These are phyloP conservation scores for Hypocreales sp. DNA, from an alignment of 2,329 filamentous ascomycete species.

Conservation along the genomic window DNA sequence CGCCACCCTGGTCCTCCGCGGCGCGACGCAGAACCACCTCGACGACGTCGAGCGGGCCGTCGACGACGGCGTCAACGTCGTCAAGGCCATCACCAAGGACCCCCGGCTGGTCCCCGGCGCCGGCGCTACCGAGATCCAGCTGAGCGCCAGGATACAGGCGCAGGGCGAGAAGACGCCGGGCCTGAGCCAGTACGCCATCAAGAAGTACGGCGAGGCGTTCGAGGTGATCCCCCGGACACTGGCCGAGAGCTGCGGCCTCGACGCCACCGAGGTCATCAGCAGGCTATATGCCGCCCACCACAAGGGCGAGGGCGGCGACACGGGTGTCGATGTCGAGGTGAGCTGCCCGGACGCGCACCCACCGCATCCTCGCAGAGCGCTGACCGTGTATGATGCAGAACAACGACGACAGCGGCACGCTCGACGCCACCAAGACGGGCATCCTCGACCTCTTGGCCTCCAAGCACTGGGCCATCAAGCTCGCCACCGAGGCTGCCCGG, in stretches of 20 bases:
- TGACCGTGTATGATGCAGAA: too few relatives aligned
- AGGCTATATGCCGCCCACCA: constrained; percentile 87
- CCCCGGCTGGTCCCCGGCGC: constrained; percentile 82
- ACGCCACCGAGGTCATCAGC: constrained; percentile 92
- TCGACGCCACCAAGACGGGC: constrained; percentile 75
- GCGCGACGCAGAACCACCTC: constrained; percentile 94
- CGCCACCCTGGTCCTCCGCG: constrained; percentile 83
- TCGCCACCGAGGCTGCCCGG: constrained; percentile 86
- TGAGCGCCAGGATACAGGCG: constrained; percentile 81
- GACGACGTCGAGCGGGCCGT: constrained; percentile 95
- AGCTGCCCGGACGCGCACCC: constrained; percentile 8
- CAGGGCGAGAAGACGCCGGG: constrained; percentile 88
- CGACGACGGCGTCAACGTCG: constrained; percentile 94
- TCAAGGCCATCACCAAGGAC: constrained; percentile 96
- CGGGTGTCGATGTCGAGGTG: constrained; percentile 87
- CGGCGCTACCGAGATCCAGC: constrained; percentile 85
- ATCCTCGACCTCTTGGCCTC: constrained; percentile 85
- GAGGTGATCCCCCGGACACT: constrained; percentile 90
- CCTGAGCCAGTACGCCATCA: constrained; percentile 88
- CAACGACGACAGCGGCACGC: constrained; percentile 60
- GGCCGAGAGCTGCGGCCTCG: constrained; percentile 86
- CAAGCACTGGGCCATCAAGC: constrained; percentile 94
- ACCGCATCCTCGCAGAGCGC: too few relatives aligned
- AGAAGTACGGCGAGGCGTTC: constrained; percentile 94
- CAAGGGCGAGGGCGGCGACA: constrained; percentile 73